Percentiles rank a stretch among this genome's conserved stretches.
Evolutionary conservation across 2,329 filamentous ascomycete species (phyloP).

Genomic region (Monilinia laxa): DNA sequence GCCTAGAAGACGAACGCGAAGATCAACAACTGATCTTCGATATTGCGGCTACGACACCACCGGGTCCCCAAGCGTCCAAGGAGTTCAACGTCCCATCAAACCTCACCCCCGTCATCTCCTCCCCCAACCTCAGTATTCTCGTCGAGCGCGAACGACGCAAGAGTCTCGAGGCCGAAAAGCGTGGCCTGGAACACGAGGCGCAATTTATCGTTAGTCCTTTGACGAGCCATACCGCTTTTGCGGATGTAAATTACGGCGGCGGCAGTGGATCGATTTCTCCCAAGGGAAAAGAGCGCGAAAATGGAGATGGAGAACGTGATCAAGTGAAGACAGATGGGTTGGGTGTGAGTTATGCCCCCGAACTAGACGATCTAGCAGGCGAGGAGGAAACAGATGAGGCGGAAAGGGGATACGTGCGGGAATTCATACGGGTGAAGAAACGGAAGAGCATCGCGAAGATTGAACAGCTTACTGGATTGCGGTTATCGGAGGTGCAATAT

Average conservation of each 20-base stretch:
- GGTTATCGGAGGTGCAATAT: slow-evolving; percentile 21
- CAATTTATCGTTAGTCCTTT: slow-evolving; percentile 18
- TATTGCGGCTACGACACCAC: slow-evolving; percentile 19
- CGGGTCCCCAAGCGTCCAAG: neutral
- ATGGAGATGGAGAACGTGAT: neutral
- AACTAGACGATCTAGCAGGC: neutral
- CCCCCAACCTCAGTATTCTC: neutral
- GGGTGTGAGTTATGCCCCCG: neutral
- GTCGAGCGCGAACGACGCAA: slow-evolving; percentile 15
- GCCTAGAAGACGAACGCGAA: slow-evolving; percentile 12
- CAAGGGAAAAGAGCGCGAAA: slow-evolving; percentile 5
- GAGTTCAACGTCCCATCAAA: neutral
- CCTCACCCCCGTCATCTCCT: neutral
- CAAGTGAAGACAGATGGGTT: neutral
- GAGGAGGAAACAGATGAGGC: slow-evolving; percentile 21
- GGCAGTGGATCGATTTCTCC: neutral
- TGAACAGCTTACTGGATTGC: slow-evolving; percentile 21
- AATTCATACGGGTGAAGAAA: slow-evolving; percentile 20
- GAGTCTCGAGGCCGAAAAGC: slow-evolving; percentile 19
- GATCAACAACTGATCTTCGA: slow-evolving; percentile 20
- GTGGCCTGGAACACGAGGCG: slow-evolving; percentile 19
- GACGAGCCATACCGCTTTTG: slow-evolving; percentile 11
- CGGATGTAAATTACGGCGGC: neutral
- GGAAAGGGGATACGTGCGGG: slow-evolving; percentile 12
- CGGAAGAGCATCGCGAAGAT: slow-evolving; percentile 24